phyloP scores from a whole-genome alignment of 2,329 filamentous ascomycete genomes.

The Colletotrichum phormii region DNA sequence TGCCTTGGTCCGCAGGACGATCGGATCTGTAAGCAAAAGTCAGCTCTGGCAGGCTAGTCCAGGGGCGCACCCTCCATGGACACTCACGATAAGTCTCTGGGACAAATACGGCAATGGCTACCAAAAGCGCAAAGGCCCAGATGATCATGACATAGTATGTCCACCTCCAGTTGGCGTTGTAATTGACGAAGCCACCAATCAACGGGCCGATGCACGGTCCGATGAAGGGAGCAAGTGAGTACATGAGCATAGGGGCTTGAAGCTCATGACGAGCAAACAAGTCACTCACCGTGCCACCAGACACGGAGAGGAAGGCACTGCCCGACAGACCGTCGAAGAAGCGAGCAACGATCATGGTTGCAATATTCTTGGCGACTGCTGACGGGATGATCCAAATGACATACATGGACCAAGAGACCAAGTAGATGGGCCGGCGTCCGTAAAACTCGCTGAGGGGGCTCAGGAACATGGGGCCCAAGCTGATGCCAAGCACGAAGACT shows the following conservation, averaged over 20 bases:
- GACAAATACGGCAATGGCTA: constrained; percentile 76
- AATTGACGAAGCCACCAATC: constrained; percentile 85
- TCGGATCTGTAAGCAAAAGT: constrained; percentile 58
- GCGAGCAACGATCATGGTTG: constrained; percentile 80
- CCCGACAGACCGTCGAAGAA: constrained; percentile 83
- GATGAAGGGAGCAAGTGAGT: constrained; percentile 73
- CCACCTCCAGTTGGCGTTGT: constrained; percentile 81
- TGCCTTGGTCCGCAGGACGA: constrained; percentile 81
- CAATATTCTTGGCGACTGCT: constrained; percentile 84
- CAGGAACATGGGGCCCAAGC: constrained; percentile 72
- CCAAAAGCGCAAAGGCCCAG: constrained; percentile 76
- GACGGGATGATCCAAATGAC: constrained; percentile 85
- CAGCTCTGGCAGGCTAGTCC: constrained; percentile 9
- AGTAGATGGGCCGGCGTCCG: constrained; percentile 84
- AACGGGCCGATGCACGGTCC: constrained; percentile 71
- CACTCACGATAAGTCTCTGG: constrained; percentile 85
- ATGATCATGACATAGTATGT: constrained; percentile 88
- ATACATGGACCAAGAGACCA: constrained; percentile 79
- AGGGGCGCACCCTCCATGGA: constrained; percentile 24
- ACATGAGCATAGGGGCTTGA: constrained; percentile 86
- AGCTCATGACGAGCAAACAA: constrained; percentile 77
- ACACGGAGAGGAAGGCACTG: constrained; percentile 77
- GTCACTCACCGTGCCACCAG: constrained; percentile 88
- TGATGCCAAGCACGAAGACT: constrained; percentile 82
- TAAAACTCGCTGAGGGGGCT: constrained; percentile 81